These are phyloP conservation scores for Pseudodiploospora longispora DNA, from an alignment of 2,329 filamentous ascomycete genomes.

Conservation along the genomic window DNA sequence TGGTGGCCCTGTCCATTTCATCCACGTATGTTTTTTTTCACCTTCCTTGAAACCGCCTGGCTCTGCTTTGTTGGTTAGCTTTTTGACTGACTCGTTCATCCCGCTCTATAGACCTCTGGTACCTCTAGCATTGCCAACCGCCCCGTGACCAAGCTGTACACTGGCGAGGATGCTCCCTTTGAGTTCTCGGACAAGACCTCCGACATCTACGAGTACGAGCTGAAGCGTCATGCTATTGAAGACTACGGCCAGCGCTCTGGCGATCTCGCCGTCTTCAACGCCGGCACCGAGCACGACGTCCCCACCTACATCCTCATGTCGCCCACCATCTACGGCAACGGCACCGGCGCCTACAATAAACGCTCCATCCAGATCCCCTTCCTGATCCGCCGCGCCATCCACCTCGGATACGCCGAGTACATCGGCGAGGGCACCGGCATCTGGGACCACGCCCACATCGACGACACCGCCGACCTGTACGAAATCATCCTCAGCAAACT, in stretches of 20 bases:
- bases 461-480: constrained; percentile 34
- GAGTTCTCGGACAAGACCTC: constrained; percentile 33
- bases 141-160: constrained; percentile 25
- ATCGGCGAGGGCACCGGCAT: constrained; percentile 28
- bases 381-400: constrained; percentile 22
- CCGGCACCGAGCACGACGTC: constrained; percentile 29
- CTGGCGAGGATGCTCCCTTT: constrained; percentile 13
- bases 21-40: constrained; percentile 24
- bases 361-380: constrained; percentile 30
- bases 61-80: background rate
- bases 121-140: constrained; percentile 35
- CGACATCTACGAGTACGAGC: constrained; percentile 34
- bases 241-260: constrained; percentile 35
- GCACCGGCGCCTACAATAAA: constrained; percentile 33
- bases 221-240: constrained; percentile 25
- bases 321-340: constrained; percentile 38
- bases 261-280: constrained; percentile 34
- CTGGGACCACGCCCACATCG: constrained; percentile 38
- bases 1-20: constrained; percentile 26
- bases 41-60: background rate
- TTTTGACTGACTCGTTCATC: too few relatives aligned
- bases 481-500: constrained; percentile 26
- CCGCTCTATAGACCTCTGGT: constrained; percentile 26
- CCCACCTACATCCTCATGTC: constrained; percentile 38
- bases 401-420: constrained; percentile 11